These are phyloP conservation scores for Pseudogymnoascus verrucosus DNA, from an alignment of 2,329 filamentous ascomycete species.

Conservation along the genomic window DNA sequence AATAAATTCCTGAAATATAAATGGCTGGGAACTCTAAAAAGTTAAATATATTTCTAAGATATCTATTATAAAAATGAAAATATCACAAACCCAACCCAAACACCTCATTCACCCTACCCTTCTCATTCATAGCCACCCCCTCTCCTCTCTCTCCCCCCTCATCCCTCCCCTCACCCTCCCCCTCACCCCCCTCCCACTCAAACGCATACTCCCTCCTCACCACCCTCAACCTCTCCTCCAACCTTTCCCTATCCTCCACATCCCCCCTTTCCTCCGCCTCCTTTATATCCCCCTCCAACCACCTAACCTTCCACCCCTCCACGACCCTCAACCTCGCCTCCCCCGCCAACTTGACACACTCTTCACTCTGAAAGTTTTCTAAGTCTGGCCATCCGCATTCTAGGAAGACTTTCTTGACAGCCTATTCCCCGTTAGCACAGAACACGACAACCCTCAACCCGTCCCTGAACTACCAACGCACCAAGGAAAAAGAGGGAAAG, in stretches of 20 bases:
- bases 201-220: background rate
- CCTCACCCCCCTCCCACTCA: background rate
- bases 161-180: background rate
- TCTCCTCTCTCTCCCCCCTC: too few species aligned
- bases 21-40: too few species aligned
- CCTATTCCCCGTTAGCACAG: background rate
- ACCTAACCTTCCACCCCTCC: background rate
- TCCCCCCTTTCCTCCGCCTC: background rate
- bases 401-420: background rate
- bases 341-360: background rate
- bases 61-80: too few species aligned
- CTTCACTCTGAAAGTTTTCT: background rate
- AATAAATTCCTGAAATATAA: too few species aligned
- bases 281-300: background rate
- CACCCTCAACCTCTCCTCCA: background rate
- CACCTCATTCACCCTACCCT: too few species aligned
- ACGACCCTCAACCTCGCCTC: background rate
- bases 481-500: too few species aligned
- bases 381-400: background rate
- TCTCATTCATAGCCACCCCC: too few species aligned
- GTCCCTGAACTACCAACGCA: too few species aligned
- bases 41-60: too few species aligned
- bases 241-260: background rate
- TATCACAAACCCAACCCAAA: background rate
- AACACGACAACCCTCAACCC: background rate